Base-by-base conservation (phyloP, 495 filamentous ascomycete genomes). In the Aspergillus indologenus region DNA sequence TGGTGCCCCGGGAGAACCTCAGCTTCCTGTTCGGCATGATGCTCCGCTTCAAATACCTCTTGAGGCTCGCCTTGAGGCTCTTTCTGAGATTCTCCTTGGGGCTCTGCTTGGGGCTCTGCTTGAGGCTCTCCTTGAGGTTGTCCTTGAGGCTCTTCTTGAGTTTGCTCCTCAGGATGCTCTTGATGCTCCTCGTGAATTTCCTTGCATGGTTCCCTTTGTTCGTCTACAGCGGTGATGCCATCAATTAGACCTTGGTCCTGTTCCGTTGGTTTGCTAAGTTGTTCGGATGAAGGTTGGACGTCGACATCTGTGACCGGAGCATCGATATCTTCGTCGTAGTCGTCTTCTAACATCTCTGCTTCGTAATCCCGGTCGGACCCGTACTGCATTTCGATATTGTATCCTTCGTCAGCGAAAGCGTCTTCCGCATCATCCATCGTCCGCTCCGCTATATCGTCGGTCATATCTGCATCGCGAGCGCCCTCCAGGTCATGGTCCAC, bases 401-500 rank as follows among this genome's bases (percentile, higher is more conserved):
- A 56, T 21, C 69, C 65, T 53, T 63, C 64, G 15, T 77, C 71
- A 9, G 59, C 56, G 17, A 68, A 61, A 18, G 70, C 63, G 6
- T 75, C 64, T 49, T 66, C 71, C 18, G 68, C 66, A 55, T 79
- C 75, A 53, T 71, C 60, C 69, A 78, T 78, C 43, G 75, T 68
- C 11, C 67, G 68, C 59, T 75, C 73, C 31, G 70, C 72, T 24
- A 73, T 68, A 60, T 81, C 78, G 60, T 79, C 81, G 44, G 67
- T 70, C 79, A 82, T 81, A 59, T 78, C 78, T 21, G 78, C 79
- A 70, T 83, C 79, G 26, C 72, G 64, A 14, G 61, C 61, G 14
- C 51, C 64, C 24, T 71, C 71, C 23, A 66, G 66, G 2, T 62
- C 63, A 22, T 69, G 66, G 20, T 77, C 74, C 20, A 67, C 68